phyloP scores from a whole-genome alignment of 1,139 yeast genomes.

The Yarrowia galli region DNA sequence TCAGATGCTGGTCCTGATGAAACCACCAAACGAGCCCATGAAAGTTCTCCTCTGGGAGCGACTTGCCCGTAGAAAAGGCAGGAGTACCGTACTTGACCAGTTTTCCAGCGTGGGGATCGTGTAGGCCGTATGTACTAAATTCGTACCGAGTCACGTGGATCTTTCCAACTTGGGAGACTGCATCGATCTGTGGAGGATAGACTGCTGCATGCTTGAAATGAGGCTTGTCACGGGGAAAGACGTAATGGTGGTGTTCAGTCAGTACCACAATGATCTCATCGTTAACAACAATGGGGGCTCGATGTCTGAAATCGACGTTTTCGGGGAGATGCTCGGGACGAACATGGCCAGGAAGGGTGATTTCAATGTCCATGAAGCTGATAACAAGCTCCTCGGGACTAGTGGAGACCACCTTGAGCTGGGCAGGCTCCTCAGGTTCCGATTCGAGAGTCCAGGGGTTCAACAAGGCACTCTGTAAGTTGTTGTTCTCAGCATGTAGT shows the following conservation, averaged over 20 bases:
- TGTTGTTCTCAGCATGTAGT: not conserved
- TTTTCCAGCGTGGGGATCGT: not conserved
- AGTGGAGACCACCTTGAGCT: not conserved
- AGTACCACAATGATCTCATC: not conserved
- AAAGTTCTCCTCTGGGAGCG: not conserved
- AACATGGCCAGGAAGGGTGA: not conserved
- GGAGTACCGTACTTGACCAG: not conserved
- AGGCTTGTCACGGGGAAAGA: not conserved
- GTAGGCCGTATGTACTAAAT: not conserved
- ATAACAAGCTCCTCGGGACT: not conserved
- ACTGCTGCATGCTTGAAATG: not conserved
- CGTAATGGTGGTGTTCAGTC: not conserved
- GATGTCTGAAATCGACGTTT: not conserved
- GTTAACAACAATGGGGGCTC: not conserved
- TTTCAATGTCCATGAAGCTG: not conserved
- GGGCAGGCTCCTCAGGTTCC: not conserved
- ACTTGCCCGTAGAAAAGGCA: not conserved
- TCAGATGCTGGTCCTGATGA: not conserved
- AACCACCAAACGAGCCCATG: not conserved
- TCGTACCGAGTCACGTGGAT: not conserved
- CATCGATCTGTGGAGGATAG: not conserved
- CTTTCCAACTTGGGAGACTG: not conserved
- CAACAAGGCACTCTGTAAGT: not conserved
- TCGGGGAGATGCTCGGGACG: not conserved
- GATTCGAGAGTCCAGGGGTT: not conserved